Evolutionary conservation across 805 yeast species (phyloP), one percentile per base, ranked within the genome.

Genomic region (Grigorovia humatica): DNA sequence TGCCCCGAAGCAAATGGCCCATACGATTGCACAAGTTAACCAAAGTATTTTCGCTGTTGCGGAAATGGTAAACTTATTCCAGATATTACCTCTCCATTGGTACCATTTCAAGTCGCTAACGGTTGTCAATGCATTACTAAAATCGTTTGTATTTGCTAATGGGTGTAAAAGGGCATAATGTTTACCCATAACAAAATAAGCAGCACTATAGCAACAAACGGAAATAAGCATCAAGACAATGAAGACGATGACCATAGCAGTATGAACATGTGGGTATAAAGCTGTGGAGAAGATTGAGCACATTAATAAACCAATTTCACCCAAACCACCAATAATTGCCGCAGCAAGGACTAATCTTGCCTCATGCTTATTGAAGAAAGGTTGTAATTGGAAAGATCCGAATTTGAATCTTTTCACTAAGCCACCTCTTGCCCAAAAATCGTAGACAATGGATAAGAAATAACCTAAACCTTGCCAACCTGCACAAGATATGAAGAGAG

Each of bases 391-490:
- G 48, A 27, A 47, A 15, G 17, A 30, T 7, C 42, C 42, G 13
- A 13, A n/a, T 15, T 38, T 13, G 15, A 38, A 38, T 57, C 9
- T 62, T 73, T 19, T 29, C 38, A 17, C 41, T 15, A 61, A 82
- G 74, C 70, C 70, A 38, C 66, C 66, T 41, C 96, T 72, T 43
- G 87, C 76, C 53, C 71, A 73, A 56, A 77, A 78, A 62, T 87
- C 96, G 56, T 81, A 72, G 5, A 78, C 66, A 32, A 85, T 67
- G 1, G 89, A 75, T 41, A 86, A 73, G 41, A 81, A 79, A 56
- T 80, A 86, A 58, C 86, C 80, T 5, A 85, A 69, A 13, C 88
- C 95, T 69, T 88, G 96, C 62, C 81, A 74, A 0, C 83, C 87
- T 2, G 85, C 73, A 60, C 95, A 82, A 17, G 84, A 70, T 27